These are phyloP conservation scores for Myxozyma lipomycoides DNA, from an alignment of 805 yeast genomes.

Conservation along the genomic window DNA sequence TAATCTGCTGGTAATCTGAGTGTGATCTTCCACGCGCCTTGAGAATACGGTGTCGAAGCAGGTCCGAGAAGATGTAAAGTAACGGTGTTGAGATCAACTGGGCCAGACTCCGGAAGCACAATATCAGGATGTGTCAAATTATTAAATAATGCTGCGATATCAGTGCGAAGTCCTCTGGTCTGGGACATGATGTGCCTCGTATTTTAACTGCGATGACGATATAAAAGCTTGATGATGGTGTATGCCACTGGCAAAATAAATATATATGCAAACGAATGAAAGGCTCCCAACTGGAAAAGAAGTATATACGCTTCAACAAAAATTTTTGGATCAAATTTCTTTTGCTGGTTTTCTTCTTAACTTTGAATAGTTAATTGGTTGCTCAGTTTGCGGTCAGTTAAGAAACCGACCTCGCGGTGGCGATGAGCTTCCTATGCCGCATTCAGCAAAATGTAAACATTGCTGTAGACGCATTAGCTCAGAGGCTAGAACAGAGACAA, in stretches of 20 bases:
- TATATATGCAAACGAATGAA: background rate
- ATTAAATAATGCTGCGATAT: conserved; percentile 11
- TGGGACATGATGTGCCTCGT: background rate
- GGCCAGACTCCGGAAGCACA: conserved; percentile 18
- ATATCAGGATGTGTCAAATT: conserved; percentile 23
- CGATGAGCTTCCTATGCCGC: no score
- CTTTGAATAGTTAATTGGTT: no score
- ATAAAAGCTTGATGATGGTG: background rate
- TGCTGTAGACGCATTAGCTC: no score
- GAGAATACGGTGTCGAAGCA: conserved; percentile 42
- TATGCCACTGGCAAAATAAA: background rate
- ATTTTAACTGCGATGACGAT: background rate
- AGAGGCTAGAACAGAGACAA: no score
- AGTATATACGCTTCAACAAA: no score
- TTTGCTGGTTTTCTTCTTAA: no score
- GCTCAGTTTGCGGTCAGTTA: no score
- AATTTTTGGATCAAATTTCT: no score
- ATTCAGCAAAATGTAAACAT: no score
- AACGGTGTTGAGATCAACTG: conserved; percentile 16
- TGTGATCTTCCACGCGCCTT: conserved; percentile 47
- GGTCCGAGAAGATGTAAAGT: conserved; percentile 38
- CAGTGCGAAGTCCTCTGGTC: conserved; percentile 14
- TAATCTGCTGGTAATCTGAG: conserved; percentile 41
- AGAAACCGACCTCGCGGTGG: no score
- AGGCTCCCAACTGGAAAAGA: no score